phyloP scores from a whole-genome alignment of 345 rosid species.

The Microcos paniculata region DNA sequence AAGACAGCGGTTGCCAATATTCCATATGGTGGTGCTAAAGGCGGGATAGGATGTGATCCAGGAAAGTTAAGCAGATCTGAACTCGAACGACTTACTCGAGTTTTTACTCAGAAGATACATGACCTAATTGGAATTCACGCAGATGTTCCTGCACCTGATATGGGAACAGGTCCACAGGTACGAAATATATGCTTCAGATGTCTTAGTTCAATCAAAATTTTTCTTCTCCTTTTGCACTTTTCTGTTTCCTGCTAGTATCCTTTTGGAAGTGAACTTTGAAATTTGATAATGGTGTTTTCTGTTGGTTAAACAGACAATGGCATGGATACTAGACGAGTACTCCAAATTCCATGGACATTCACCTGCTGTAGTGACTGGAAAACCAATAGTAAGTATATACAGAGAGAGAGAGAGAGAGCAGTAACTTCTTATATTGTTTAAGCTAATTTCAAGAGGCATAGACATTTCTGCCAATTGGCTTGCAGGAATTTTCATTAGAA shows the following conservation, averaged over 20 bases:
- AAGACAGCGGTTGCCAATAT: constrained; percentile 95
- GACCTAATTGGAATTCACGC: constrained; percentile 86
- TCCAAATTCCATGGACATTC: constrained; percentile 94
- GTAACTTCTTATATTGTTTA: neutral
- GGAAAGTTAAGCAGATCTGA: constrained; percentile 66
- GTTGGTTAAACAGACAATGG: constrained; percentile 73
- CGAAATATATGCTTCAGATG: neutral
- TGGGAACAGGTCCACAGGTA: constrained; percentile 99
- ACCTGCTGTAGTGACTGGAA: constrained; percentile 94
- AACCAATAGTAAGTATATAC: constrained; percentile 62
- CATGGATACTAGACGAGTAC: constrained; percentile 98
- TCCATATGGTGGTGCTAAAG: constrained; percentile 98
- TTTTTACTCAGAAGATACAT: constrained; percentile 94
- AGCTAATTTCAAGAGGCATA: neutral
- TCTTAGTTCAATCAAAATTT: neutral
- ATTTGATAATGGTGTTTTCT: neutral
- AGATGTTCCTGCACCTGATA: constrained; percentile 98
- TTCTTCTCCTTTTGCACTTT: neutral
- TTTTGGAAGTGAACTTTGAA: neutral
- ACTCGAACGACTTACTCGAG: constrained; percentile 84
- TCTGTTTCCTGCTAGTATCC: too few species aligned
- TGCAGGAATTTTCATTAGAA: neutral
- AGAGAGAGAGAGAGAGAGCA: neutral
- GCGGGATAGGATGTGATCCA: constrained; percentile 91
- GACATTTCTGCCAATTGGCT: neutral